Evolutionary conservation across 768 basidiomycete species (phyloP).

Genomic region (Suillus clintonianus): DNA sequence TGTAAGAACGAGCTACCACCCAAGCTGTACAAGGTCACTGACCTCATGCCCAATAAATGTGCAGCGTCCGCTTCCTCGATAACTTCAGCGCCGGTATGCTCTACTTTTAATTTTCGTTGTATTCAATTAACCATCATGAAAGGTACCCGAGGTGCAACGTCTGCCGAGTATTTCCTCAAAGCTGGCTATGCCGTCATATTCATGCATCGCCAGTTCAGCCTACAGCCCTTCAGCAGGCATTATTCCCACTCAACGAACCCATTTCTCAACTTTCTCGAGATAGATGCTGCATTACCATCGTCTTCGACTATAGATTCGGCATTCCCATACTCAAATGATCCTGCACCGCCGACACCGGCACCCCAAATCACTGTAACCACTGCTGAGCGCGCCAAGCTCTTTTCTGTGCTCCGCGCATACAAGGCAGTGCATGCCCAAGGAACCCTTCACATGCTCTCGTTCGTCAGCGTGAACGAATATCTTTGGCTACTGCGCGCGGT

Average conservation of each 20-base stretch:
- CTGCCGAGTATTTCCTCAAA: slow-evolving; percentile 95
- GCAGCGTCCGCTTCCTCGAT: slow-evolving; percentile 96
- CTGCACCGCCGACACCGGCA: slow-evolving; percentile 20
- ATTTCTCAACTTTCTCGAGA: slow-evolving; percentile 92
- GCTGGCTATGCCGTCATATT: slow-evolving; percentile 97
- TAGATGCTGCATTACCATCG: slow-evolving; percentile 37
- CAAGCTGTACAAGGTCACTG: slow-evolving; percentile 16
- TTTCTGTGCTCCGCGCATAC: slow-evolving; percentile 76
- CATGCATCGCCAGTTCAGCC: slow-evolving; percentile 96
- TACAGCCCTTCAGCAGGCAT: slow-evolving; percentile 96
- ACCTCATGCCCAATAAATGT: slow-evolving; percentile 20
- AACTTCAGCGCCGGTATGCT: slow-evolving; percentile 94
- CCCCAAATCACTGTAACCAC: slow-evolving; percentile 67
- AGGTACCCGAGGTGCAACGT: slow-evolving; percentile 97
- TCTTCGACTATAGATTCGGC: slow-evolving; percentile 18
- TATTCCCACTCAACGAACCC: slow-evolving; percentile 99
- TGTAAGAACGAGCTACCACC: slow-evolving; percentile 61
- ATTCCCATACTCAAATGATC: slow-evolving; percentile 33
- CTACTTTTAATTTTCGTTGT: not conserved
- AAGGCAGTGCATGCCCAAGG: slow-evolving; percentile 76
- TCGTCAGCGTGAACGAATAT: slow-evolving; percentile 95
- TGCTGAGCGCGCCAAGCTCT: slow-evolving; percentile 62
- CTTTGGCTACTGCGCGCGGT: slow-evolving; percentile 87
- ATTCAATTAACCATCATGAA: slow-evolving; percentile 1
- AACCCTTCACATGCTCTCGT: slow-evolving; percentile 81